Conservation (phyloP, 371 early-diverging fungal species). For the Entomophthora muscae region DNA sequence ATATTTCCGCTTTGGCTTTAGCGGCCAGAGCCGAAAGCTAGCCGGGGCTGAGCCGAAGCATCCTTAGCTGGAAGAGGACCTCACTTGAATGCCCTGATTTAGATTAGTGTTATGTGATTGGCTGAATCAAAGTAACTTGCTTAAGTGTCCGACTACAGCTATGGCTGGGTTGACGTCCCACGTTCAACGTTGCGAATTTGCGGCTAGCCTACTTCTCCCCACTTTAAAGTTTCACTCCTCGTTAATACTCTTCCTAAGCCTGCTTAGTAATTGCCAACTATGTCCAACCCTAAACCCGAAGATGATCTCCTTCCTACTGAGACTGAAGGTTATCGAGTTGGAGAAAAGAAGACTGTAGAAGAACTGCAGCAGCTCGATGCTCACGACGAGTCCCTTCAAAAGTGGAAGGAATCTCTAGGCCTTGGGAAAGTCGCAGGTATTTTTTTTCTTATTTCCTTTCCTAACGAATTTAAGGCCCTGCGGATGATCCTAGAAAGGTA, state of each 20-base stretch:
- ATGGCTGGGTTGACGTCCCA: not conserved
- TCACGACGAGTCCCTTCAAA: conserved; percentile 79
- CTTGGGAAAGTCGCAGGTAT: conserved; percentile 29
- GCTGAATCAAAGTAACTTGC: no score
- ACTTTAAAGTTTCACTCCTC: not conserved
- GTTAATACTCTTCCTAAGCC: not conserved
- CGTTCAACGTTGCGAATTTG: not conserved
- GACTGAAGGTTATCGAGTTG: conserved; percentile 62
- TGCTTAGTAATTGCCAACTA: not conserved
- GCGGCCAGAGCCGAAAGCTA: no score
- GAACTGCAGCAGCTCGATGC: conserved; percentile 77
- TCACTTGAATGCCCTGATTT: no score
- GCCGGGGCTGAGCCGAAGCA: no score
- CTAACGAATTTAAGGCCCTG: conserved; percentile 6
- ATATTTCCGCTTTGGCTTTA: no score
- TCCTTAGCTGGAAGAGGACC: no score
- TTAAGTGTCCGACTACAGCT: no score
- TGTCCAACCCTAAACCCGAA: not conserved
- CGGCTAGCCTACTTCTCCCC: not conserved
- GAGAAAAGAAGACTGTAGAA: conserved; percentile 76
- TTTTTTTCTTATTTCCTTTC: conserved; percentile 4
- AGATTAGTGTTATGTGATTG: no score
- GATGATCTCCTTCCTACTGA: conserved; percentile 67
- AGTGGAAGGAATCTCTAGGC: conserved; percentile 93
- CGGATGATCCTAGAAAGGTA: conserved; percentile 15